These are phyloP conservation scores for Macrocybe gigantea DNA, from an alignment of 768 basidiomycete genomes.

Conservation along the genomic window DNA sequence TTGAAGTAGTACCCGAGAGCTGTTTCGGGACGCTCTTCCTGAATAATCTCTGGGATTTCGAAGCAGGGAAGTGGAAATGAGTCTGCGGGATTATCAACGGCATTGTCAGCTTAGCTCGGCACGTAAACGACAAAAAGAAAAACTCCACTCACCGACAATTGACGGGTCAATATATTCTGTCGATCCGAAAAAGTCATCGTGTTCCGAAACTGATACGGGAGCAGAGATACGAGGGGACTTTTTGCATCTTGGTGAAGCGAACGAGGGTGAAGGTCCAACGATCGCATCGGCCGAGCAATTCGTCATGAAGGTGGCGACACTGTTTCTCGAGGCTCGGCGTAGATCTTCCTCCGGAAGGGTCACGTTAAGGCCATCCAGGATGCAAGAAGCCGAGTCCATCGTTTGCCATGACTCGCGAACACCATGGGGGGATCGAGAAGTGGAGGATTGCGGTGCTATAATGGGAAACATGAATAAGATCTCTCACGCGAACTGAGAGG, in stretches of 20 bases:
- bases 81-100: constrained; percentile 16
- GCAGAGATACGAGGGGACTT: constrained; percentile 23
- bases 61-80: constrained; percentile 37
- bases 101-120: no score
- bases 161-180: no score
- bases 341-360: constrained; percentile 26
- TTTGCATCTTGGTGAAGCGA: constrained; percentile 1
- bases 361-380: constrained; percentile 34
- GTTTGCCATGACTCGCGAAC: constrained; percentile 44
- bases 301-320: constrained; percentile 52
- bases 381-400: constrained; percentile 28
- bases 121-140: no score
- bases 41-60: constrained; percentile 18
- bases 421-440: no score
- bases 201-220: constrained; percentile 33
- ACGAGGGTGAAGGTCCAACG: constrained; percentile 17
- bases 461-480: constrained; percentile 6
- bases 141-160: no score
- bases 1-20: constrained; percentile 12
- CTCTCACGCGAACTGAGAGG: constrained; percentile 8
- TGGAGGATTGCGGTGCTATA: neutral
- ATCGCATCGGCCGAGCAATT: constrained; percentile 54
- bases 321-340: constrained; percentile 40
- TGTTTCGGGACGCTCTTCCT: constrained; percentile 23
- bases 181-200: constrained; percentile 18